Base-by-base conservation (phyloP, 2,329 filamentous ascomycete genomes). In the Beauveria rudraprayagi region DNA sequence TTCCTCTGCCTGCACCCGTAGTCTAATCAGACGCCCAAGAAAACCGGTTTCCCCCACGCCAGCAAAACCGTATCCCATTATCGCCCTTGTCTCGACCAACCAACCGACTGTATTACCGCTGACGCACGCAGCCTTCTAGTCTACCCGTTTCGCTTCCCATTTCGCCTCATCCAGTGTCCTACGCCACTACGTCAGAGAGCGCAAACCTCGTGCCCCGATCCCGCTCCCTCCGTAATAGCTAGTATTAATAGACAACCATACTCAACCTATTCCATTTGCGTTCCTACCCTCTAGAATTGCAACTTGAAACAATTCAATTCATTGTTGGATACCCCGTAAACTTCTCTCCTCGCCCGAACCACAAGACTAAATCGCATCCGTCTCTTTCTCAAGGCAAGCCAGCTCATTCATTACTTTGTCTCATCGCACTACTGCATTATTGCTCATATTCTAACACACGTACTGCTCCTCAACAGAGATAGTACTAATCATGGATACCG, bases 401-500 rank as follows among this genome's bases (percentile, higher is more conserved):
- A 19, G 53, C 40, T 22, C 53, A 4, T 22, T 11, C 30, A 34
- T 34, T 14, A 34, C 30, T 34, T 34, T 16, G 19, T 16, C 24
- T 30, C 22, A 19, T 16, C 19, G 16, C 11, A 22, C 28, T 37
- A 19, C 30, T 37, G 14, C n/a, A 10, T 5, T 24, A 8, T 34
- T 34, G 19, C 19, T 51, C 16, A 16, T 19, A 17, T 43, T 16
- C 16, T n/a, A 19, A 47, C 34, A 22, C 16, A 34, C 19, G 30
- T 34, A 28, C 17, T 44, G 2, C 46, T 11, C 19, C 34, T 22
- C 46, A n/a, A 37, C 14, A 16, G 22, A 48, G 47, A 37, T 46
- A 22, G 10, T 40, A 56, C 7, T 26, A 65, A 76, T 28, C 51
- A 89, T 90, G 86, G 87, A 90, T 63, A 82, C 84, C 40, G 77